These are phyloP conservation scores for Botryotinia calthae DNA, from an alignment of 2,329 filamentous ascomycete genomes.

Conservation along the genomic window DNA sequence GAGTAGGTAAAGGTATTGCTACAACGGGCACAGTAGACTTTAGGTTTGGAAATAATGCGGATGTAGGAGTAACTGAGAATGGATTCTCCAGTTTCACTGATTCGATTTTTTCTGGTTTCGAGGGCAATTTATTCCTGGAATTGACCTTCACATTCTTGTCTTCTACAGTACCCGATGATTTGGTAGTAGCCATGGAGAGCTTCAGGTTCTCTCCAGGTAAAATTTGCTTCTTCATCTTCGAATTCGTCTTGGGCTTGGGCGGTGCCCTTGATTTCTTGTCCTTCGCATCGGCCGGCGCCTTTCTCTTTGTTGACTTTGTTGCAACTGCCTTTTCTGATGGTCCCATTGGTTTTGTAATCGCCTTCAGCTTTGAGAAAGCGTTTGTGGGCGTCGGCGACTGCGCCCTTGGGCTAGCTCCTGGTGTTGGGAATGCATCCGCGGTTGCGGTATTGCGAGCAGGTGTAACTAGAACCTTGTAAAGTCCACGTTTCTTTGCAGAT, in stretches of 20 bases:
- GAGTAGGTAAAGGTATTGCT: slow-evolving; percentile 12
- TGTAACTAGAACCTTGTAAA: slow-evolving; percentile 46
- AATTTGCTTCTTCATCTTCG: slow-evolving; percentile 52
- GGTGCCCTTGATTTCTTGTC: slow-evolving; percentile 15
- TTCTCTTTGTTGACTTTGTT: slow-evolving; percentile 7
- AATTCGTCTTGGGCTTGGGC: slow-evolving; percentile 6
- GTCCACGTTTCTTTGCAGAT: slow-evolving; percentile 43
- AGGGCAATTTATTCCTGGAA: slow-evolving; percentile 32
- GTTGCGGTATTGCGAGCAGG: slow-evolving; percentile 40
- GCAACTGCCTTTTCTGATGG: not conserved
- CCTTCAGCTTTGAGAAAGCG: slow-evolving; percentile 26
- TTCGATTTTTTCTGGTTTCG: slow-evolving; percentile 24
- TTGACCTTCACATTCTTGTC: slow-evolving; percentile 28
- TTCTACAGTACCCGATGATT: slow-evolving; percentile 10
- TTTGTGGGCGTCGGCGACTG: slow-evolving; percentile 37
- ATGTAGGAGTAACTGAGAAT: not conserved
- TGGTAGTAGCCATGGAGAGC: slow-evolving; percentile 15
- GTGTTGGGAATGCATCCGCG: slow-evolving; percentile 54
- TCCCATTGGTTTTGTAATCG: not conserved
- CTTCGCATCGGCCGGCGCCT: slow-evolving; percentile 5
- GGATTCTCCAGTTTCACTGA: slow-evolving; percentile 17
- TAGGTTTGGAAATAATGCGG: slow-evolving; percentile 29
- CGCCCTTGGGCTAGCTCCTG: slow-evolving; percentile 53
- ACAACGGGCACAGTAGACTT: slow-evolving; percentile 14
- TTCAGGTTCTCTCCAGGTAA: slow-evolving; percentile 40